Base-by-base conservation (phyloP, 2,329 filamentous ascomycete species). In the Scolecobasidium constrictum region DNA sequence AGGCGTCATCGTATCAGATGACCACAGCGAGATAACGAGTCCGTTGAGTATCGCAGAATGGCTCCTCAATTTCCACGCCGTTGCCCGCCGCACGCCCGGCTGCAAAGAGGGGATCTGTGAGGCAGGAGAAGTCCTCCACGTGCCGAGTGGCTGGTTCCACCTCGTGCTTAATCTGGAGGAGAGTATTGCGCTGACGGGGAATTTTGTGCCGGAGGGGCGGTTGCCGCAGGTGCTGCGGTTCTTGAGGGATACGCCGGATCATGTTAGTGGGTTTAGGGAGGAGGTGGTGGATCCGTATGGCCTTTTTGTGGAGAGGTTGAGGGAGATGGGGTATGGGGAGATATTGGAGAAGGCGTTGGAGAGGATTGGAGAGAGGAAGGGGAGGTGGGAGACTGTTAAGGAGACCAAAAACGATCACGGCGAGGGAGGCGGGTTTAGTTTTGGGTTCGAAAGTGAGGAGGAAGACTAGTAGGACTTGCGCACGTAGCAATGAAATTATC, bases 11-110 rank as follows among this genome's bases (percentile, higher is more conserved):
- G 85, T 95, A 34, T 93, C 85, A 4, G 72, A 79, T 31, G 92
- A 96, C 56, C 83, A 86, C 56, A 88, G 85, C 56, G 90, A 96
- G 62, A 88, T 96, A 40, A 96, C 90, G 0, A 87, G 83, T 42
- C 92, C 90, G 1, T 73, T 96, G 9, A 94, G 86, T 62, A 95
- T 96, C 52, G 86, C 88, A n/a, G 90, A 96, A 63, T 96, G 92
- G 83, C 73, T 96, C 5, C 71, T 96, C 12, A 80, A 81, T 20
- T 96, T 95, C 61, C 92, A 96, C 56, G 75, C 74, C 2, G 83
- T 88, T 55, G 92, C 90, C 7, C 76, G 90, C 40, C 69, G 67
- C 41, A 78, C 81, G 2, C 75, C 81, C 0, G 86, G 83, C 9
- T 95, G 88, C 54, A 63, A 83, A 21, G 90, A 96, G 63, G 90